These are phyloP conservation scores for Neostapfia colusana DNA, from an alignment of 176 grass and related monocot genomes.

Conservation along the genomic window DNA sequence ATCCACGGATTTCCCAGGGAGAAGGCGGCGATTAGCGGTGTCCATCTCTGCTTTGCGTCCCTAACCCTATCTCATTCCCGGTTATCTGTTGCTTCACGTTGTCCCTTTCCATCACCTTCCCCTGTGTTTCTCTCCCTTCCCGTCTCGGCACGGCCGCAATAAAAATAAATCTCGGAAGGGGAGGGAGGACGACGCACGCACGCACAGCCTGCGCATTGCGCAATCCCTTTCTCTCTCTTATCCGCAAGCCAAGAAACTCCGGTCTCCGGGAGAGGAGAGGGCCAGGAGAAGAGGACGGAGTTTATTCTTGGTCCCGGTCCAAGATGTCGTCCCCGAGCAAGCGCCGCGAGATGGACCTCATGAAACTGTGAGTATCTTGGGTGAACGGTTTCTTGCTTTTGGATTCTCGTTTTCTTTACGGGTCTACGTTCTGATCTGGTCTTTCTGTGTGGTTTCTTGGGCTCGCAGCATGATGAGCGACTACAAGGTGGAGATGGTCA, in stretches of 20 bases:
- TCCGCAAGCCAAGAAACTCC: constrained; percentile 35
- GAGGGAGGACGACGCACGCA: constrained; percentile 34
- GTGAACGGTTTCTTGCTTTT: background rate
- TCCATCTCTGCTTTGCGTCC: background rate
- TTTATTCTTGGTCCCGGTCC: background rate
- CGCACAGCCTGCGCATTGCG: constrained; percentile 31
- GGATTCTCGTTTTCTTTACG: constrained; percentile 18
- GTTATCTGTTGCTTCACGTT: background rate
- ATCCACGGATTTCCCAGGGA: background rate
- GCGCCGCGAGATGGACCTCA: constrained; percentile 97
- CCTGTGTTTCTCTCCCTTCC: constrained; percentile 17
- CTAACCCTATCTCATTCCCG: too few relatives aligned
- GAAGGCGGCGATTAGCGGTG: background rate
- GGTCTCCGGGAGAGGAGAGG: constrained; percentile 19
- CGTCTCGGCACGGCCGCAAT: constrained; percentile 4
- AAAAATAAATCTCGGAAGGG: constrained; percentile 49
- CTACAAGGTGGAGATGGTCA: constrained; percentile 99
- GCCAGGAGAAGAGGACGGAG: background rate
- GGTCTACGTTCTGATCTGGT: constrained; percentile 13
- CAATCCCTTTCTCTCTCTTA: constrained; percentile 36
- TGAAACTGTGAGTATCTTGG: constrained; percentile 81
- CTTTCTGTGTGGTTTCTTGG: constrained; percentile 22
- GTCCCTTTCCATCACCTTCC: constrained; percentile 28
- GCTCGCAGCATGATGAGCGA: constrained; percentile 93
- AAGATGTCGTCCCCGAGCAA: constrained; percentile 95